Conservation (phyloP, 208 protist genomes). For the Novymonas esmeraldas region DNA sequence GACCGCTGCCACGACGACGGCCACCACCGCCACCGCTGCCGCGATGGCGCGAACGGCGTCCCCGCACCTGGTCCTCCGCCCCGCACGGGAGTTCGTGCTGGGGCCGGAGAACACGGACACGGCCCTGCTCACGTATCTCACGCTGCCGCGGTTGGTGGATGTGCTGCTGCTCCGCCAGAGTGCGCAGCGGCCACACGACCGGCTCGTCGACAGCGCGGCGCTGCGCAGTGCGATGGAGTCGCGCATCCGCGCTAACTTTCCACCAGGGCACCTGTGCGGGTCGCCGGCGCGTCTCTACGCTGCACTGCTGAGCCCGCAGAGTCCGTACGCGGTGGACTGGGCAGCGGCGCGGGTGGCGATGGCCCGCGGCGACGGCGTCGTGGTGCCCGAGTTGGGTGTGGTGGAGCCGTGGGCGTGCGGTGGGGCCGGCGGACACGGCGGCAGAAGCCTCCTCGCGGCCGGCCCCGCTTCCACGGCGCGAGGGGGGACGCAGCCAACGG, state of each 20-base stretch:
- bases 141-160: slow-evolving; percentile 13
- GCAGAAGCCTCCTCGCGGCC: background rate
- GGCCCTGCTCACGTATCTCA: slow-evolving; percentile 29
- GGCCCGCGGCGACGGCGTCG: slow-evolving; percentile 37
- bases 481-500: background rate
- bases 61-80: slow-evolving; percentile 9
- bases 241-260: slow-evolving; percentile 4
- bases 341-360: slow-evolving; percentile 31
- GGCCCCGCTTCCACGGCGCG: no score
- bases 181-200: slow-evolving; percentile 6
- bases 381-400: slow-evolving; percentile 47
- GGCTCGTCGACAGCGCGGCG: background rate
- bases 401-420: slow-evolving; percentile 26
- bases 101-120: slow-evolving; percentile 13
- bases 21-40: background rate
- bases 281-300: slow-evolving; percentile 37
- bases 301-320: slow-evolving; percentile 35
- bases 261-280: slow-evolving; percentile 5
- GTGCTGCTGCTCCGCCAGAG: slow-evolving; percentile 18
- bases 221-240: slow-evolving; percentile 1
- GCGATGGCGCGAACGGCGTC: background rate
- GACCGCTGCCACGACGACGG: background rate
- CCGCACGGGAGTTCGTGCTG: slow-evolving; percentile 11
- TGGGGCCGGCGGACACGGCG: background rate
- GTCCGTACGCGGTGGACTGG: slow-evolving; percentile 52